Evolutionary conservation across 2,329 filamentous ascomycete genomes (phyloP), one percentile per base, ranked within the genome.

Genomic region (Iodosphaeria phyllophila): DNA sequence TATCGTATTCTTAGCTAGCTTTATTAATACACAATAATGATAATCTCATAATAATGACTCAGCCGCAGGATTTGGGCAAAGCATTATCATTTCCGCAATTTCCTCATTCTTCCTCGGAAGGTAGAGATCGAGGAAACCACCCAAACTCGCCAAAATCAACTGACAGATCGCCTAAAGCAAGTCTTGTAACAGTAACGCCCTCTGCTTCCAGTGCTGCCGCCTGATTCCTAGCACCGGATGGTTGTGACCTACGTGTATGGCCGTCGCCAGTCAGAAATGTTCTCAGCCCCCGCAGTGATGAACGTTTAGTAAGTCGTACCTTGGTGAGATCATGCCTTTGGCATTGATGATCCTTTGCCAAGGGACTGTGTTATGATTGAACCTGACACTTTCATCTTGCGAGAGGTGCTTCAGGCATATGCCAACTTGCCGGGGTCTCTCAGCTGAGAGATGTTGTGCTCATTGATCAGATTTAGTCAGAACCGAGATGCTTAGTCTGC

Each of bases 281-380:
- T 7, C 22, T 7, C 16, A 10, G 13, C 13, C 14, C 12, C n/a
- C 16, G 14, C 10, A 25, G 5, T 24, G 9, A 12, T 4, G 16
- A 8, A 13, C 20, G 15, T 3, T 5, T 6, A 3, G 17, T 9
- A 13, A 10, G 8, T 5, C 14, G 9, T 24, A 86, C 80, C 84
- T 68, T 6, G 77, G 77, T 22, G 83, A 92, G 36, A 95, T 91
- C 30, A 69, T 58, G 13, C 86, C 84, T 49, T 78, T 86, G 9
- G 79, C 56, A 47, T 86, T 92, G 44, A 95, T 76, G 30, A 95
- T 79, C 29, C 89, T 61, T 55, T 95, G 86, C 86, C 86, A 95
- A 0, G 86, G 86, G 4, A 95, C 86, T 35, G 75, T 93, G 13
- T 56, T 58, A 30, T 64, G 58, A 46, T 92, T 74, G 52, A 75